Conservation (phyloP, 768 basidiomycete genomes). For the Suillus ampliporus region DNA sequence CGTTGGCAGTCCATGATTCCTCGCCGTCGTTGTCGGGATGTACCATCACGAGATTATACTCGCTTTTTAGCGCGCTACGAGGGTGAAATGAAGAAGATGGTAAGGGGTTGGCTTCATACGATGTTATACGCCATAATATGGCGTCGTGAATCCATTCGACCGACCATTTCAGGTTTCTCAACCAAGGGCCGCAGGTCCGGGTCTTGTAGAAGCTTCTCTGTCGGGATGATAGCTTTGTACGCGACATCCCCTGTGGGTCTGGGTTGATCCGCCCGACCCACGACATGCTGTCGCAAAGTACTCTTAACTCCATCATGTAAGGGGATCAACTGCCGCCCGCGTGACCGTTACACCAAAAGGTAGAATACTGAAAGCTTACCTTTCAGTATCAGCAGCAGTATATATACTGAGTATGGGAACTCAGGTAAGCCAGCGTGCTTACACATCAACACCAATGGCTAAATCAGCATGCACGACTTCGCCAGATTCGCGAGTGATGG, state of each 20-base stretch:
- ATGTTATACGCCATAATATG: conserved; percentile 54
- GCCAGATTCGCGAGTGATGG: conserved; percentile 48
- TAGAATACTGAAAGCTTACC: too few relatives aligned
- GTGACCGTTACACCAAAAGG: too few relatives aligned
- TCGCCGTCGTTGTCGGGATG: conserved; percentile 46
- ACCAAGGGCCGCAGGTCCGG: conserved; percentile 57
- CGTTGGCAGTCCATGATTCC: conserved; percentile 52
- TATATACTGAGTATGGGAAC: too few relatives aligned
- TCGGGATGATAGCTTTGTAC: conserved; percentile 59
- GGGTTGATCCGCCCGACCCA: conserved; percentile 51
- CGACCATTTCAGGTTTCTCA: conserved; percentile 56
- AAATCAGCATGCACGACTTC: conserved; percentile 49
- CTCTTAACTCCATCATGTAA: conserved; percentile 65
- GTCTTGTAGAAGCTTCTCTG: conserved; percentile 50
- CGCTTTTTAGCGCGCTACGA: conserved; percentile 39
- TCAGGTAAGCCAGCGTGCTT: too few relatives aligned
- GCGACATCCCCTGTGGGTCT: conserved; percentile 67
- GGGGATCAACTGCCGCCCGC: too few relatives aligned
- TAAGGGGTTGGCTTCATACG: conserved; percentile 31
- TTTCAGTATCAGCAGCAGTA: too few relatives aligned
- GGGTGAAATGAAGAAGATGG: conserved; percentile 1
- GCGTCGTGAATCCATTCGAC: conserved; percentile 61
- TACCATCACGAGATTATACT: conserved; percentile 52
- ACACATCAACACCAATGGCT: conserved; percentile 55
- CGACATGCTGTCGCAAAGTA: conserved; percentile 49